Conservation (phyloP, 2,329 filamentous ascomycete species). For the Apiospora saccharicola region DNA sequence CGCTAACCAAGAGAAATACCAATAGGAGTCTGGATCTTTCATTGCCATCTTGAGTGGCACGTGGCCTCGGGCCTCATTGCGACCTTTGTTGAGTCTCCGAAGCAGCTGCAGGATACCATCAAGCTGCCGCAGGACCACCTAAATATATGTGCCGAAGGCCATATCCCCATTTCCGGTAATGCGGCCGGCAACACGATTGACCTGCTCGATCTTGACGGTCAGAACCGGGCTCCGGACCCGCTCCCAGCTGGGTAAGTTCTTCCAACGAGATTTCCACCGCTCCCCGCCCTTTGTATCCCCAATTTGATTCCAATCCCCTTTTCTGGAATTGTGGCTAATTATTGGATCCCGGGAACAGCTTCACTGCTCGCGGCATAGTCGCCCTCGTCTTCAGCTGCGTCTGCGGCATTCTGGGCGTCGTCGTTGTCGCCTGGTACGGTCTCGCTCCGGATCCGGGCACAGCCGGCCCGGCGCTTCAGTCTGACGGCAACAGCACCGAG, state of each 20-base stretch:
- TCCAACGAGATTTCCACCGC: background rate
- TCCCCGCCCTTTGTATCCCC: too few species aligned
- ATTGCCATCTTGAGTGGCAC: constrained; percentile 86
- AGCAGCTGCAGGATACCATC: constrained; percentile 66
- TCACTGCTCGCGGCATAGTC: constrained; percentile 74
- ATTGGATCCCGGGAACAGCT: constrained; percentile 47
- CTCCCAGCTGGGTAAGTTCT: constrained; percentile 67
- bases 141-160: constrained; percentile 62
- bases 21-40: constrained; percentile 71
- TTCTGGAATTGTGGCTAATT: background rate
- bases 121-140: constrained; percentile 66
- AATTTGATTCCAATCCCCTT: too few species aligned
- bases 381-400: constrained; percentile 77
- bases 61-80: constrained; percentile 71
- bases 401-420: constrained; percentile 72
- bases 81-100: constrained; percentile 69
- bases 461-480: background rate
- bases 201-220: constrained; percentile 67
- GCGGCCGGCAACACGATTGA: constrained; percentile 75
- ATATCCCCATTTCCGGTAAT: constrained; percentile 68
- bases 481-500: background rate
- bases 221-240: constrained; percentile 61
- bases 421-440: constrained; percentile 67
- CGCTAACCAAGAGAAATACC: background rate
- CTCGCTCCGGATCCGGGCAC: constrained; percentile 12